Percentiles rank a stretch among this genome's conserved stretches.
phyloP scores from a whole-genome alignment of 331 rosid species.

The Telfairia occidentalis region DNA sequence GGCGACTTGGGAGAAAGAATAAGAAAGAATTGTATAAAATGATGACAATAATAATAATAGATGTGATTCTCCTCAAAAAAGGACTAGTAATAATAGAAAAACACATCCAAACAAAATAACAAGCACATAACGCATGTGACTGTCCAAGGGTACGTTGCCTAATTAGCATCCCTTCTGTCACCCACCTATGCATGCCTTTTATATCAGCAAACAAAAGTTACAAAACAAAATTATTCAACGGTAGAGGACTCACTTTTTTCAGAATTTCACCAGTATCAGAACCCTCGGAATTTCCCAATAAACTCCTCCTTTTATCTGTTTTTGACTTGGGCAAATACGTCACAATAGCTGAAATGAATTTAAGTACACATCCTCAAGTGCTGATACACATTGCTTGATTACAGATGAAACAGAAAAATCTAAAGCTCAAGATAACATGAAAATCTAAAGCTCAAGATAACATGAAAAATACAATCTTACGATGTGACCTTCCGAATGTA shows the following conservation, averaged over 20 bases:
- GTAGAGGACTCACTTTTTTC: slow-evolving; percentile 39
- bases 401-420: neutral
- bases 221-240: neutral
- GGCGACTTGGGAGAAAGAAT: neutral
- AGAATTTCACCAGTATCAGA: slow-evolving; percentile 34
- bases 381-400: neutral
- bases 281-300: slow-evolving; percentile 48
- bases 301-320: slow-evolving; percentile 60
- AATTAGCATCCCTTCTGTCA: neutral
- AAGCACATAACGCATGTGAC: neutral
- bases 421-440: neutral
- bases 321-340: slow-evolving; percentile 63
- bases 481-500: slow-evolving; percentile 60
- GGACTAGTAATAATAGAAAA: neutral
- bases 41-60: neutral
- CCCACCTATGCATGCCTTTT: neutral
- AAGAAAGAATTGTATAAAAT: neutral
- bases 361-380: slow-evolving; percentile 12
- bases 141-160: neutral
- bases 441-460: neutral
- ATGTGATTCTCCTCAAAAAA: neutral
- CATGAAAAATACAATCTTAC: slow-evolving; percentile 27
- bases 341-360: slow-evolving; percentile 59
- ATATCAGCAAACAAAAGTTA: neutral
- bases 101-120: neutral